Conservation (phyloP, 192 early-diverging fungal species). For the Globomyces pollinis-pini region DNA sequence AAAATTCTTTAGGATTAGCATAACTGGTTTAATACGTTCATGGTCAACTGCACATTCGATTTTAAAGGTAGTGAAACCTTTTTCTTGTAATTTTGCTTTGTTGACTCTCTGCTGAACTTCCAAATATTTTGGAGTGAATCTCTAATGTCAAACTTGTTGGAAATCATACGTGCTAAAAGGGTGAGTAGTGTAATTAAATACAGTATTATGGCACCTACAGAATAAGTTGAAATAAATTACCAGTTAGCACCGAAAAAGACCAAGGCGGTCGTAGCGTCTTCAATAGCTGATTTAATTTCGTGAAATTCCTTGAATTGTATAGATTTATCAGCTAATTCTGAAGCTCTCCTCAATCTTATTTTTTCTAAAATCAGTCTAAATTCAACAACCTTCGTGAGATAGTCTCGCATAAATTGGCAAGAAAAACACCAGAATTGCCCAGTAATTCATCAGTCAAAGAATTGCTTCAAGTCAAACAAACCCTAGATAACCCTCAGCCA, state of each 20-base stretch:
- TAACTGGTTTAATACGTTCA: background rate
- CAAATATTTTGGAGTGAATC: slow-evolving; percentile 11
- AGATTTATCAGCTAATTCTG: background rate
- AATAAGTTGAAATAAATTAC: too few species aligned
- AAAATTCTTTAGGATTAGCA: background rate
- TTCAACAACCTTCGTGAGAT: too few species aligned
- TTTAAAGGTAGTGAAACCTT: slow-evolving; percentile 4
- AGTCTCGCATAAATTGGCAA: too few species aligned
- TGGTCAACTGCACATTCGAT: slow-evolving; percentile 7
- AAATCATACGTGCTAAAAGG: too few species aligned
- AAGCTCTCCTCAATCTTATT: background rate
- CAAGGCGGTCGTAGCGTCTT: background rate
- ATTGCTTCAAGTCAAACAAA: too few species aligned
- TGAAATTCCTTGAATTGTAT: background rate
- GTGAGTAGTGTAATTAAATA: background rate
- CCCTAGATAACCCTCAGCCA: too few species aligned
- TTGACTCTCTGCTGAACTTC: slow-evolving; percentile 7
- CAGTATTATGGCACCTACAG: slow-evolving; percentile 9
- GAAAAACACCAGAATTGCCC: too few species aligned
- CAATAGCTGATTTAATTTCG: background rate
- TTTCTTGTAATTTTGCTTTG: background rate
- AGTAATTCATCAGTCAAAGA: too few species aligned
- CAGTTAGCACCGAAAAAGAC: slow-evolving; percentile 10
- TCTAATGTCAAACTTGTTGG: too few species aligned
- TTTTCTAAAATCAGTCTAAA: too few species aligned